Evolutionary conservation across 2,329 filamentous ascomycete species (phyloP).

Genomic region (Zasmidium cellare): DNA sequence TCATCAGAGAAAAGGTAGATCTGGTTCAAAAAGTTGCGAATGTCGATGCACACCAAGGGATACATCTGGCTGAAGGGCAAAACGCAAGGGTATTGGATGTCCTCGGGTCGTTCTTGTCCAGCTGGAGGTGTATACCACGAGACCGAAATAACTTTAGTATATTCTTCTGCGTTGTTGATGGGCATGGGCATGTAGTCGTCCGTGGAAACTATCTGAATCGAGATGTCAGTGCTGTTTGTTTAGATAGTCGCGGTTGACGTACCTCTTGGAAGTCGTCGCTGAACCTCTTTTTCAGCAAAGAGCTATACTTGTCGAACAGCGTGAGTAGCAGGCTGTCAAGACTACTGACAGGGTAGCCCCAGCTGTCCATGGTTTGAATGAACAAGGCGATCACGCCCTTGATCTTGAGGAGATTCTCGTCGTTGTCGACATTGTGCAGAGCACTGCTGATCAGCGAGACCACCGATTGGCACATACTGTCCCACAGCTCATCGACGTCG

Average conservation of each 20-base stretch:
- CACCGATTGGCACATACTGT: conserved; percentile 90
- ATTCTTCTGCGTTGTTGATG: conserved; percentile 85
- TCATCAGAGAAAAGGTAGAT: conserved; percentile 98
- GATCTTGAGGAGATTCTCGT: conserved; percentile 88
- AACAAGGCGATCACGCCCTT: conserved; percentile 92
- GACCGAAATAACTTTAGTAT: conserved; percentile 92
- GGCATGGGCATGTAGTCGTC: conserved; percentile 99
- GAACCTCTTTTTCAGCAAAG: conserved; percentile 85
- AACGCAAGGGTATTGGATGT: conserved; percentile 84
- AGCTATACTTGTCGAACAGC: conserved; percentile 91
- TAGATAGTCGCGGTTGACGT: conserved; percentile 7
- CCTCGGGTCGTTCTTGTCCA: conserved; percentile 68
- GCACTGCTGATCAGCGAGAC: conserved; percentile 80
- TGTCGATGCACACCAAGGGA: conserved; percentile 95
- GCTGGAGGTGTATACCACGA: conserved; percentile 81
- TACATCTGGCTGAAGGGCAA: conserved; percentile 99
- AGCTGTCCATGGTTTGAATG: conserved; percentile 97
- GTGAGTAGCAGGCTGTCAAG: conserved; percentile 84
- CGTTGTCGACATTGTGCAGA: conserved; percentile 77
- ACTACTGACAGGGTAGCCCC: conserved; percentile 80
- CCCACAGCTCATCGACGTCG: conserved; percentile 98
- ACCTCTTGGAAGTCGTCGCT: conserved; percentile 95
- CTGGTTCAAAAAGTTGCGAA: conserved; percentile 94
- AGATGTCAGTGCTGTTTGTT: conserved; percentile 3
- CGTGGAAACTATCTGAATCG: conserved; percentile 66